phyloP scores from a whole-genome alignment of 1,139 yeast genomes.

The Yamadazyma taylorii region DNA sequence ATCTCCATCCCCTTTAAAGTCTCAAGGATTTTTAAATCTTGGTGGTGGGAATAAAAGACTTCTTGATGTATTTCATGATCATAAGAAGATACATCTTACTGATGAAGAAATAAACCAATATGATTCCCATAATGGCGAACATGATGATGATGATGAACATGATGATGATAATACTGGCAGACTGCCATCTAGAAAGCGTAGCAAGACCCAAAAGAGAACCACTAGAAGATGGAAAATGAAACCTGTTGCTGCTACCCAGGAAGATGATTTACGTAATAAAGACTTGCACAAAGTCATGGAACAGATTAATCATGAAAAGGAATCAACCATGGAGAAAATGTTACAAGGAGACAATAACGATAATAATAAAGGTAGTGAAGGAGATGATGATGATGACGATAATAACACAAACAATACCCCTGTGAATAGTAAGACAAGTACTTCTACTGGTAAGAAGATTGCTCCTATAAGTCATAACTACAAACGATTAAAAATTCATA shows the following conservation, averaged over 20 bases:
- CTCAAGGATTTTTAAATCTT: constrained; percentile 27
- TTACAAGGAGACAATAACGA: constrained; percentile 26
- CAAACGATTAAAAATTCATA: constrained; percentile 45
- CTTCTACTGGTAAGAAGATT: constrained; percentile 22
- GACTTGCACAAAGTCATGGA: constrained; percentile 44
- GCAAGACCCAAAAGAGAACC: constrained; percentile 59
- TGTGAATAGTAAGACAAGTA: constrained; percentile 1
- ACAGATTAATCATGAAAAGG: constrained; percentile 27
- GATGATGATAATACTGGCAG: constrained; percentile 9
- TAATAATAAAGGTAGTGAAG: constrained; percentile 17
- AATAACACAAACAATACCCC: constrained; percentile 7
- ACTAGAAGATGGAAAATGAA: constrained; percentile 61
- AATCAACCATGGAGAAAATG: constrained; percentile 21
- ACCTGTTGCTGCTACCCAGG: constrained; percentile 30
- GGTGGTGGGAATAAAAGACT: constrained; percentile 26
- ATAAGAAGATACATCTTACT: constrained; percentile 23
- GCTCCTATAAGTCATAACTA: constrained; percentile 41
- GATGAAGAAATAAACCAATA: constrained; percentile 17
- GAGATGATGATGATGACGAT: constrained; percentile 21
- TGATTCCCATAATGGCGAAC: constrained; percentile 16
- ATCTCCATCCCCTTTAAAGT: constrained; percentile 48
- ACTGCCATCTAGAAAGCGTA: constrained; percentile 22
- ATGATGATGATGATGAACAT: constrained; percentile 11
- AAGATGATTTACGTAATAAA: constrained; percentile 28
- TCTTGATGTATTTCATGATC: constrained; percentile 39